phyloP scores from a whole-genome alignment of 495 filamentous ascomycete species.

The Pseudoneurospora amorphoporcata region DNA sequence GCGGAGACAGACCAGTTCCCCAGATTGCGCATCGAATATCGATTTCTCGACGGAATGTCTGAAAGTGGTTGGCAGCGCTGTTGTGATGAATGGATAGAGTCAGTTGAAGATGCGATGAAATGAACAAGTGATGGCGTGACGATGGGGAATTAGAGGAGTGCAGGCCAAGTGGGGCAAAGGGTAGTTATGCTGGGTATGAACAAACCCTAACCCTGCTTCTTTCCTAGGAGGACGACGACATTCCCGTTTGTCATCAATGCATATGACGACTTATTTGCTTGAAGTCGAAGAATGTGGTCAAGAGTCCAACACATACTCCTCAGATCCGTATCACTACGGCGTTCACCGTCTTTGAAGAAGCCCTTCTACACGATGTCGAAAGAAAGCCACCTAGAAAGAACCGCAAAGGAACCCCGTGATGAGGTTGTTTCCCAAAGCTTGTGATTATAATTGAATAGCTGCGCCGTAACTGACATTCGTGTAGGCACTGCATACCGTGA shows the following conservation, averaged over 20 bases:
- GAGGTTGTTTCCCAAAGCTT: slow-evolving; percentile 16
- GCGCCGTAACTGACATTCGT: slow-evolving; percentile 12
- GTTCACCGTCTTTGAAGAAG: background rate
- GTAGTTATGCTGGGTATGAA: background rate
- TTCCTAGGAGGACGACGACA: background rate
- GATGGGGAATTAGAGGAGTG: background rate
- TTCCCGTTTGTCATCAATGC: background rate
- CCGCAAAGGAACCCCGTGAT: slow-evolving; percentile 60
- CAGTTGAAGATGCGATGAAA: background rate
- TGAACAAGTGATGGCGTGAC: background rate
- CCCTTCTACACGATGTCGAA: slow-evolving; percentile 10
- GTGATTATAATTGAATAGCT: background rate
- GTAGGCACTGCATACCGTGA: slow-evolving; percentile 30
- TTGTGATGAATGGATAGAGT: background rate
- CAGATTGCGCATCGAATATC: background rate
- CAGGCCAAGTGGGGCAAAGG: background rate
- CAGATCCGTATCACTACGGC: background rate
- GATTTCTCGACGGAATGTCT: background rate
- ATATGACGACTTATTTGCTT: background rate
- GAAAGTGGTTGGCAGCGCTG: background rate
- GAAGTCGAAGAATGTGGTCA: background rate
- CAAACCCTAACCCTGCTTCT: background rate
- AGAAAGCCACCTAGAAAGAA: slow-evolving; percentile 49
- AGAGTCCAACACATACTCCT: background rate
- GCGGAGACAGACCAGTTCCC: background rate